Conservation (phyloP, 345 rosid species). For the Luvunga scandens region DNA sequence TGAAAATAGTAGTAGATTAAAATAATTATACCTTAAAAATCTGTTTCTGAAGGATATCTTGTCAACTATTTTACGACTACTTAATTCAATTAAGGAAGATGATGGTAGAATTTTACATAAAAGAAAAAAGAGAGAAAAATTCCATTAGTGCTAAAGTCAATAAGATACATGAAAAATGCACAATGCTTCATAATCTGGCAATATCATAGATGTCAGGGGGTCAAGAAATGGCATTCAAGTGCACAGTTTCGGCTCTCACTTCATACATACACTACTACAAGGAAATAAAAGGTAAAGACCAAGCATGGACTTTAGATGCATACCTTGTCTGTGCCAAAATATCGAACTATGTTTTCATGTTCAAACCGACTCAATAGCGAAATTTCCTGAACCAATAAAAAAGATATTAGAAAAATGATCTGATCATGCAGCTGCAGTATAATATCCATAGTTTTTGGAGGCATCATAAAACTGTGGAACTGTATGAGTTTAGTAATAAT, state of each 20-base stretch:
- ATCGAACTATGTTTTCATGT: conserved; percentile 80
- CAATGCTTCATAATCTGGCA: not conserved
- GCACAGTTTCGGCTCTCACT: not conserved
- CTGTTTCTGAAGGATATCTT: not conserved
- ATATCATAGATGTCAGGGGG: not conserved
- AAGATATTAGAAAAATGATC: not conserved
- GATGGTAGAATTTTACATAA: not conserved
- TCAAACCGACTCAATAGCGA: conserved; percentile 73
- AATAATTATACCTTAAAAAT: not conserved
- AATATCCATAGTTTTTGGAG: not conserved
- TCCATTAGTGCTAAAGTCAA: not conserved
- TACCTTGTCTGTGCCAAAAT: conserved; percentile 80
- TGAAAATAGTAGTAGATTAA: not conserved
- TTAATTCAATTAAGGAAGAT: not conserved
- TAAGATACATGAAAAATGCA: not conserved
- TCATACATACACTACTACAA: not conserved
- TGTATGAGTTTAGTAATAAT: not conserved
- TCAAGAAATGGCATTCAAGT: not conserved
- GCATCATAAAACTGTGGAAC: not conserved
- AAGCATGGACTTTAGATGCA: conserved; percentile 1
- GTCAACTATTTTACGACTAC: not conserved
- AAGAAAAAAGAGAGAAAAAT: not conserved
- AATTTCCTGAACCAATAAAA: conserved; percentile 63
- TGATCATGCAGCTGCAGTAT: not conserved
- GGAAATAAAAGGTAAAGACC: not conserved